A percentile compares a stretch with the other conserved stretches of the same genome.
Conservation (phyloP, 208 protist species). For the Trichomonas vaginalis region DNA sequence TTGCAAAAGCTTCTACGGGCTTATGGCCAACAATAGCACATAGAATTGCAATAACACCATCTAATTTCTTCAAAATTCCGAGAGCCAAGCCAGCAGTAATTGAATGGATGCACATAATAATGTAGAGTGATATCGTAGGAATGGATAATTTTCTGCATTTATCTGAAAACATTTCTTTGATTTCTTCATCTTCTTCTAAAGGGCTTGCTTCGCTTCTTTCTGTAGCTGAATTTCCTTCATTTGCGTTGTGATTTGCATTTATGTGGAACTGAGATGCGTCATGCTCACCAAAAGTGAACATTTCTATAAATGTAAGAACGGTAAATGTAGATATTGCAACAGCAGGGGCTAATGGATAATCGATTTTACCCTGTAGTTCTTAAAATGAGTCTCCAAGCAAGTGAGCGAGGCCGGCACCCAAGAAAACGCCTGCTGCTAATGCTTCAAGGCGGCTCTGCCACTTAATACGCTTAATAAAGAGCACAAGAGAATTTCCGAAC, state of each 20-base stretch:
- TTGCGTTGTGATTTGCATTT: background rate
- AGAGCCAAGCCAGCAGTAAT: background rate
- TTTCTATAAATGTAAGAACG: background rate
- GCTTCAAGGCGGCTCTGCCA: background rate
- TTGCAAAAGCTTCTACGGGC: background rate
- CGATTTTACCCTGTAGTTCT: background rate
- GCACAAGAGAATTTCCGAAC: background rate
- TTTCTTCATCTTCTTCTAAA: background rate
- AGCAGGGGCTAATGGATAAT: background rate
- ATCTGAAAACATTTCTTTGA: background rate
- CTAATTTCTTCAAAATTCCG: background rate
- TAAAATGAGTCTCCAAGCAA: background rate
- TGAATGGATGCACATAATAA: background rate
- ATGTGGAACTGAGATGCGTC: background rate
- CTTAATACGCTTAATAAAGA: background rate
- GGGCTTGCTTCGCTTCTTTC: background rate
- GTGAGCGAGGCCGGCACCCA: background rate
- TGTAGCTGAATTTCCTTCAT: background rate
- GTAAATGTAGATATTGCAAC: background rate
- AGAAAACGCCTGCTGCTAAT: background rate
- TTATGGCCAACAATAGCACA: background rate
- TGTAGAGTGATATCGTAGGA: background rate
- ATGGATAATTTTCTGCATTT: background rate
- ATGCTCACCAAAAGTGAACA: background rate
- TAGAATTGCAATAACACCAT: background rate